Percentiles rank a stretch among this genome's conserved stretches.
Evolutionary conservation across 768 basidiomycete genomes (phyloP).

Genomic region (Fibroporia radiculosa): DNA sequence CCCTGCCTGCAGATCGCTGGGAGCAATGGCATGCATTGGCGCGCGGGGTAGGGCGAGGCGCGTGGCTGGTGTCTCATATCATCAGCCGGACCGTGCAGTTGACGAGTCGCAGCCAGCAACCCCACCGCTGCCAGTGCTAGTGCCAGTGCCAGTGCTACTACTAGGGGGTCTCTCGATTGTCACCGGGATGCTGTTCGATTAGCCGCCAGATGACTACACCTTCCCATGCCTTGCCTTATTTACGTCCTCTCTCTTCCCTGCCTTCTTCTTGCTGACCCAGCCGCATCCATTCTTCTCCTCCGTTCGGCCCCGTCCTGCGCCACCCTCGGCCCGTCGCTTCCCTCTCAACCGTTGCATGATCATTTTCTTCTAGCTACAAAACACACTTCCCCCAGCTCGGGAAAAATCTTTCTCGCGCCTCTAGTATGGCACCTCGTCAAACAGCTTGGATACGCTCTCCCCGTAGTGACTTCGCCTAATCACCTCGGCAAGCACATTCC

Average conservation of each 20-base stretch:
- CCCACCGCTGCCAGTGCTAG: not conserved
- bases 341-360: not conserved
- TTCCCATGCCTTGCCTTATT: not conserved
- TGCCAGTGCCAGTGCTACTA: not conserved
- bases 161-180: not conserved
- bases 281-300: not conserved
- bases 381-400: slow-evolving; percentile 7
- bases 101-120: not conserved
- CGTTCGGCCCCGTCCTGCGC: not conserved
- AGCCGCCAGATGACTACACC: not conserved
- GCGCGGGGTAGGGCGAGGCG: no score
- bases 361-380: not conserved
- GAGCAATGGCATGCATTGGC: slow-evolving; percentile 69
- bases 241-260: not conserved
- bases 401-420: not conserved
- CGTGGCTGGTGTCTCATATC: no score
- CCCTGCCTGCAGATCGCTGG: slow-evolving; percentile 34
- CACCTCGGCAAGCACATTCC: slow-evolving; percentile 91
- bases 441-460: slow-evolving; percentile 85
- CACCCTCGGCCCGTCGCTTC: not conserved
- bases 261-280: not conserved
- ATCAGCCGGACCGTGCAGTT: no score
- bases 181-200: not conserved
- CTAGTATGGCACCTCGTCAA: slow-evolving; percentile 86
- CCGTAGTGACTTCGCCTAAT: slow-evolving; percentile 95